Evolutionary conservation across 164 flowering plant species (phyloP).

Genomic region (Echeveria elegans): DNA sequence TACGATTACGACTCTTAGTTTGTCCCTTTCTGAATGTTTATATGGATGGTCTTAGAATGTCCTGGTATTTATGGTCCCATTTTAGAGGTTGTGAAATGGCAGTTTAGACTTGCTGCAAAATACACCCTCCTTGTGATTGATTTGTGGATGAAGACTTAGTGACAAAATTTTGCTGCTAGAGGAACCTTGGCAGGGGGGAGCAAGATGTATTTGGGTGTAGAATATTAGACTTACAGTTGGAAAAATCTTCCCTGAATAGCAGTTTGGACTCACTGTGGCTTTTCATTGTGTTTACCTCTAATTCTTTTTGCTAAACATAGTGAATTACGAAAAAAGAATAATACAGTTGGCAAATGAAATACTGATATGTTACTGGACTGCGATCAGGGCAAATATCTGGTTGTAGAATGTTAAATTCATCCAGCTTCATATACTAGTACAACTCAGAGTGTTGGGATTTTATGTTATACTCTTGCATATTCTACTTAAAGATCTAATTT

Average conservation of each 20-base stretch:
- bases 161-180: not conserved
- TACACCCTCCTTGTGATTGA: not conserved
- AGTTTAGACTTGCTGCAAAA: not conserved
- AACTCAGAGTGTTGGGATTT: not conserved
- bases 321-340: not conserved
- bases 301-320: not conserved
- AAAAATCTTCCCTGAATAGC: not conserved
- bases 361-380: not conserved
- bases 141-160: not conserved
- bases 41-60: not conserved
- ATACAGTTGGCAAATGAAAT: not conserved
- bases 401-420: not conserved
- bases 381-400: not conserved
- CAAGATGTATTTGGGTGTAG: not conserved
- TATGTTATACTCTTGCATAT: slow-evolving; percentile 4
- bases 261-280: not conserved
- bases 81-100: not conserved
- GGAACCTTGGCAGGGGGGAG: not conserved
- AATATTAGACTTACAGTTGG: not conserved
- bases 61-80: not conserved
- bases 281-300: not conserved
- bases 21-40: not conserved
- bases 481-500: slow-evolving; percentile 3
- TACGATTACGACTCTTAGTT: not conserved
- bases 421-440: not conserved